Evolutionary conservation across 176 grass and related monocot genomes (phyloP).

Genomic region (Alopecurus myosuroides): DNA sequence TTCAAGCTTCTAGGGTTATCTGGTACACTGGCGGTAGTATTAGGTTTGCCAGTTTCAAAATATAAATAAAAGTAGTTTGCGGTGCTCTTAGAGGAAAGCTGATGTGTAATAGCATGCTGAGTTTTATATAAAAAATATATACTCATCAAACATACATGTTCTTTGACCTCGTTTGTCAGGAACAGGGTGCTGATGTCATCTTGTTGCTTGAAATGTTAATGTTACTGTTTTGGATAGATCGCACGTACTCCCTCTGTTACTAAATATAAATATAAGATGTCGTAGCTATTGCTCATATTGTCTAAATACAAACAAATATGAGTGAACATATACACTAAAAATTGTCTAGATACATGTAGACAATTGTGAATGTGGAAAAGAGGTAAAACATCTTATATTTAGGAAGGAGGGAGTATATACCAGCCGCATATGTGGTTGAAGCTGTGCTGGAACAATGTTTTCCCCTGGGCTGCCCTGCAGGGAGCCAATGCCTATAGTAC

Average conservation of each 20-base stretch:
- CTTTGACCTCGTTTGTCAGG: not conserved
- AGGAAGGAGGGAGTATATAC: no score
- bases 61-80: not conserved
- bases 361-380: no score
- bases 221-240: not conserved
- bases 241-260: no score
- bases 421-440: not conserved
- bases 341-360: no score
- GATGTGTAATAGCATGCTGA: not conserved
- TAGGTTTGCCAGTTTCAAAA: not conserved
- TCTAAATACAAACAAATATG: no score
- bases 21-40: not conserved
- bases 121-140: not conserved
- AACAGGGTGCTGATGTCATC: not conserved
- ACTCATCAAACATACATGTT: not conserved
- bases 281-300: no score
- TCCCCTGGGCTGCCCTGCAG: not conserved
- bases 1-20: not conserved
- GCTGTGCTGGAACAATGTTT: constrained; percentile 1
- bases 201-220: not conserved
- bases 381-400: no score
- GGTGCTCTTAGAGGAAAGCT: not conserved
- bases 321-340: no score
- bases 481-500: not conserved
- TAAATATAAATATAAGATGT: no score